Evolutionary conservation across 306 rosid genomes (phyloP).

Genomic region (Cicer judaicum): DNA sequence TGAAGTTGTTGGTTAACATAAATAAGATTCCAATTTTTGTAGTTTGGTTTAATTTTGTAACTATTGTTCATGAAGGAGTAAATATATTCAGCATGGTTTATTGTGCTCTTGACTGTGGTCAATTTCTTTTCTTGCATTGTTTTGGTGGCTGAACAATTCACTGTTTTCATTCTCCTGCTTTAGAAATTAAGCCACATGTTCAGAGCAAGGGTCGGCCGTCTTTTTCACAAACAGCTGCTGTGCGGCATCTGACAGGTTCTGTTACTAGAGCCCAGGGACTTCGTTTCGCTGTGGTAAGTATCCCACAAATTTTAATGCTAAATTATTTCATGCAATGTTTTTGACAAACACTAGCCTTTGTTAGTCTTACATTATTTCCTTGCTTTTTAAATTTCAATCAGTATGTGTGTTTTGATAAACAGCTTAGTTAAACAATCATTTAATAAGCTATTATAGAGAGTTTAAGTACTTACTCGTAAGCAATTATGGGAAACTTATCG

Average conservation of each 20-base stretch:
- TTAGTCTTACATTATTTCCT: conserved; percentile 2
- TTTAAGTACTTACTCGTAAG: not conserved
- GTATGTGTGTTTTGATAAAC: not conserved
- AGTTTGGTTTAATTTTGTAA: not conserved
- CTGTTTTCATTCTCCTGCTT: conserved; percentile 33
- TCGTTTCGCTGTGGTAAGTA: conserved; percentile 82
- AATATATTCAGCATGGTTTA: conserved; percentile 26
- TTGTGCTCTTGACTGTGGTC: not conserved
- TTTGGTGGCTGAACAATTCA: conserved; percentile 39
- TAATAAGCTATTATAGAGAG: not conserved
- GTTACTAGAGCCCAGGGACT: conserved; percentile 72
- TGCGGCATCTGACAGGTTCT: conserved; percentile 84
- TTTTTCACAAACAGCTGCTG: conserved; percentile 64
- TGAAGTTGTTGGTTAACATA: conserved; percentile 8
- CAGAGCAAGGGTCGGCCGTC: conserved; percentile 55
- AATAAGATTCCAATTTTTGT: not conserved
- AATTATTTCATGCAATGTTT: conserved; percentile 3
- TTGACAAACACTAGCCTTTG: not conserved
- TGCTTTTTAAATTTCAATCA: not conserved
- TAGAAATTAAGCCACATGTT: conserved; percentile 35
- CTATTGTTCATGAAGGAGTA: conserved; percentile 15
- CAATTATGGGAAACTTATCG: not conserved
- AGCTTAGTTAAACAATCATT: not conserved
- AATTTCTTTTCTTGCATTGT: conserved; percentile 25
- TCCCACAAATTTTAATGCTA: conserved; percentile 6